These are phyloP conservation scores for Calonectria multiphialidica DNA, from an alignment of 2,329 filamentous ascomycete genomes.

Conservation along the genomic window DNA sequence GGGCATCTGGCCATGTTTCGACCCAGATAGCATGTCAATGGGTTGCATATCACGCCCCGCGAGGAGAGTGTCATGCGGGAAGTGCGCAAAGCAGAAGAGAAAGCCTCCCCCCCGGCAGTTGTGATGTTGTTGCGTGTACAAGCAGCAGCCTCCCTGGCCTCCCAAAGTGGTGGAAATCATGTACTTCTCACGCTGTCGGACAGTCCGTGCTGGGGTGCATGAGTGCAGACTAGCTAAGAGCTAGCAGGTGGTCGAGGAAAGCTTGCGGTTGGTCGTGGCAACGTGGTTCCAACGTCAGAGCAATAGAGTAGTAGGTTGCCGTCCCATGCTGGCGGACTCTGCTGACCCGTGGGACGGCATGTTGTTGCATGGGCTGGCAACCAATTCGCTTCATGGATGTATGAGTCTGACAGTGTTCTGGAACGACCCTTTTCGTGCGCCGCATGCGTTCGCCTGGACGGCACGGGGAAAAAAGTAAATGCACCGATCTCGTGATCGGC, in stretches of 20 bases:
- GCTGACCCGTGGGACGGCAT: not conserved
- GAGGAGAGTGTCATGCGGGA: not conserved
- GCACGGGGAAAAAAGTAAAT: not conserved
- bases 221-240: not conserved
- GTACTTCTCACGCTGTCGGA: not conserved
- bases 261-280: not conserved
- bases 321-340: not conserved
- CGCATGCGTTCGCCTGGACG: not conserved
- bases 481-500: not conserved
- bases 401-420: slow-evolving; percentile 1
- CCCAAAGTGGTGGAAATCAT: not conserved
- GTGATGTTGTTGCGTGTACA: not conserved
- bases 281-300: slow-evolving; percentile 1
- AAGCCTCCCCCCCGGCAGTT: too few species aligned
- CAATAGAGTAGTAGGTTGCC: slow-evolving; percentile 1
- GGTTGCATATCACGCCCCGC: not conserved
- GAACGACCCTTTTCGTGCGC: not conserved
- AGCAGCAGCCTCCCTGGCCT: not conserved
- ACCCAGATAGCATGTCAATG: not conserved
- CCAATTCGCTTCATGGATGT: not conserved
- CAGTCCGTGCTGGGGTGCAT: slow-evolving; percentile 8
- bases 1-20: not conserved
- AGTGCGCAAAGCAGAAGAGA: not conserved
- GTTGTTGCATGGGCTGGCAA: slow-evolving; percentile 6
- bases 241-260: not conserved